phyloP scores from a whole-genome alignment of 352 stramenopile genomes.

The Phytopythium litorale region DNA sequence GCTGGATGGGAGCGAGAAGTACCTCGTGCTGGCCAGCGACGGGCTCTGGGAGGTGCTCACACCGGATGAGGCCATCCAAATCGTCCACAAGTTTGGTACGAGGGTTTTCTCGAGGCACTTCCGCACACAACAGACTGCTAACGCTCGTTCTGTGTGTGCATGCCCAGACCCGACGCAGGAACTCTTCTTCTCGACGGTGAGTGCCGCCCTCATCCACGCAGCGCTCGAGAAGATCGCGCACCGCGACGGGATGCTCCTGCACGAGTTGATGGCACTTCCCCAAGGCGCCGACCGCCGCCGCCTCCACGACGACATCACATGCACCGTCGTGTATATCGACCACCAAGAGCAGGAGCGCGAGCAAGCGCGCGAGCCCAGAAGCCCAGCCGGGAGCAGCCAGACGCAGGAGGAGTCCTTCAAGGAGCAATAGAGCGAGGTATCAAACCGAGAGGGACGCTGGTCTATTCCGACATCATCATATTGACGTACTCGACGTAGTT shows the following conservation, averaged over 20 bases:
- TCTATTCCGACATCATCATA: constrained; percentile 93
- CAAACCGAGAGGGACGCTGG: not conserved
- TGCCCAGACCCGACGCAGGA: constrained; percentile 34
- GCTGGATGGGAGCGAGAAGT: constrained; percentile 56
- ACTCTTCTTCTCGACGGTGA: constrained; percentile 52
- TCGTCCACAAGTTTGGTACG: constrained; percentile 71
- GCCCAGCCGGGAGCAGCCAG: constrained; percentile 2
- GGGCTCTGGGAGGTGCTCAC: constrained; percentile 81
- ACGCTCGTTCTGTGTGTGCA: constrained; percentile 1
- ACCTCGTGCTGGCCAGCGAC: constrained; percentile 77
- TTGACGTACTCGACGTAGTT: constrained; percentile 95
- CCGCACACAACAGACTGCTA: not conserved
- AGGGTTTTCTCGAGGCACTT: not conserved
- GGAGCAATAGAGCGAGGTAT: not conserved
- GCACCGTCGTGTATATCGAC: constrained; percentile 65
- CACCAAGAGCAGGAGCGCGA: constrained; percentile 13
- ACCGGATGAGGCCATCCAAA: constrained; percentile 51
- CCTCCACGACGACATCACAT: constrained; percentile 80
- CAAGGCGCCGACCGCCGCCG: constrained; percentile 43
- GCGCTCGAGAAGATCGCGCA: constrained; percentile 68
- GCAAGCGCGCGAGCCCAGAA: constrained; percentile 6
- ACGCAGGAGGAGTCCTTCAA: not conserved
- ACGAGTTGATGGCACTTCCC: constrained; percentile 58
- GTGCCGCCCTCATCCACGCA: constrained; percentile 61
- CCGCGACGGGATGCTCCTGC: constrained; percentile 61